phyloP scores from a whole-genome alignment of 768 basidiomycete species.

The Trametes sanguinea region DNA sequence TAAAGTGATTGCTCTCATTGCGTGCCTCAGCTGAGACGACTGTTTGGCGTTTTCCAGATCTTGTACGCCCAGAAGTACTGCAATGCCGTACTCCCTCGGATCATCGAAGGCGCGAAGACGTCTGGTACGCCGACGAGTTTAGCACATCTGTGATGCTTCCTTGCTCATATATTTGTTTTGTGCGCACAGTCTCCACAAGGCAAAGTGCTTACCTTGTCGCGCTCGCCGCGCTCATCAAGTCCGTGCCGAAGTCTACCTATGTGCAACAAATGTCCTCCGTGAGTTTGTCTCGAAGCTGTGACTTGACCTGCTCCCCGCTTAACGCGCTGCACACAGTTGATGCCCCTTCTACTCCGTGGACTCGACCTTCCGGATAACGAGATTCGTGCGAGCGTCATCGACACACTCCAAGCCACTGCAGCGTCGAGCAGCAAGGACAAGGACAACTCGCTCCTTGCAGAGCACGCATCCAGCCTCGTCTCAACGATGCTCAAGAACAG shows the following conservation, averaged over 20 bases:
- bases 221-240: slow-evolving; percentile 76
- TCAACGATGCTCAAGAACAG: slow-evolving; percentile 70
- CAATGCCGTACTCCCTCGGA: slow-evolving; percentile 65
- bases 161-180: background rate
- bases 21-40: background rate
- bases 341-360: slow-evolving; percentile 85
- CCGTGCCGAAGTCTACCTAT: slow-evolving; percentile 77
- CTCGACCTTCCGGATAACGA: slow-evolving; percentile 74
- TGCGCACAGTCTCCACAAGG: slow-evolving; percentile 44
- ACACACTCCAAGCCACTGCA: slow-evolving; percentile 72
- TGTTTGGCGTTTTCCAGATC: slow-evolving; percentile 45
- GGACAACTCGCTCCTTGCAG: slow-evolving; percentile 48
- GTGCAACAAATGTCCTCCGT: slow-evolving; percentile 66
- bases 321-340: slow-evolving; percentile 52
- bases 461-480: slow-evolving; percentile 73
- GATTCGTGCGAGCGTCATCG: slow-evolving; percentile 79
- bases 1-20: slow-evolving; percentile 30
- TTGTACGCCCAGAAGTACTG: slow-evolving; percentile 78
- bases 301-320: background rate
- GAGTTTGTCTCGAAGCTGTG: background rate
- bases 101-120: slow-evolving; percentile 67
- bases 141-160: background rate
- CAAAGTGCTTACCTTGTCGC: slow-evolving; percentile 81
- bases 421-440: slow-evolving; percentile 47
- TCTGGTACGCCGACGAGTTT: slow-evolving; percentile 44